Evolutionary conservation across 2,329 filamentous ascomycete species (phyloP).

Genomic region (Neopestalotiopsis rosae): DNA sequence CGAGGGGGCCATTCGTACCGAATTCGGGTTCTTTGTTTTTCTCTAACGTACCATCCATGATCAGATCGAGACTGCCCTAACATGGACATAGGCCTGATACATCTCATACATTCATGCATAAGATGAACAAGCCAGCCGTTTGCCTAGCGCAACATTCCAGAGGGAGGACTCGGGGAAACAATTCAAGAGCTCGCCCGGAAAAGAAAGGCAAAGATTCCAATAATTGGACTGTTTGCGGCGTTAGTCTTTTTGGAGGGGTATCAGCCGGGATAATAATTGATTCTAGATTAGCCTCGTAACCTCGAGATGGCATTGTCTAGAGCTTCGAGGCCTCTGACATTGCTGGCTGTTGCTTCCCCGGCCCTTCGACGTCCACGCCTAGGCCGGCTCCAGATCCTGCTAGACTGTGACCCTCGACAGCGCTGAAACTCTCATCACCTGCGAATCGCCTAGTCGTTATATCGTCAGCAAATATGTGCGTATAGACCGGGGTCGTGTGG

Average conservation of each 20-base stretch:
- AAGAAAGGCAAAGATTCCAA: background rate
- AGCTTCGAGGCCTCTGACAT: slow-evolving; percentile 17
- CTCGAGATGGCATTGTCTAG: background rate
- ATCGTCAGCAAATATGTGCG: slow-evolving; percentile 18
- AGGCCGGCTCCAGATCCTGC: slow-evolving; percentile 34
- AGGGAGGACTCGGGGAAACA: background rate
- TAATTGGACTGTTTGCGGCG: background rate
- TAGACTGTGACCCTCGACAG: slow-evolving; percentile 29
- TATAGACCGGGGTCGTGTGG: background rate
- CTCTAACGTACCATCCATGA: background rate
- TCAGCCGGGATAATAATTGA: background rate
- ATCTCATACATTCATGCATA: background rate
- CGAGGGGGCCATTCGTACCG: background rate
- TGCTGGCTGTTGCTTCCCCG: slow-evolving; percentile 2
- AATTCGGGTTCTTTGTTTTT: background rate
- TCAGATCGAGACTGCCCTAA: background rate
- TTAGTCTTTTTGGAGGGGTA: background rate
- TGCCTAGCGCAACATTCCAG: background rate
- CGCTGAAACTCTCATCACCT: slow-evolving; percentile 45
- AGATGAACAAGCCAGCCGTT: background rate
- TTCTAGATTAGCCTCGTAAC: no score
- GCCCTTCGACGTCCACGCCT: slow-evolving; percentile 35
- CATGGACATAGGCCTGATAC: background rate
- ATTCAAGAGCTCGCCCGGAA: background rate
- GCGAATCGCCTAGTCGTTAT: slow-evolving; percentile 40